phyloP scores from a whole-genome alignment of 108 stramenopile species.

The Skeletonema menzelii region DNA sequence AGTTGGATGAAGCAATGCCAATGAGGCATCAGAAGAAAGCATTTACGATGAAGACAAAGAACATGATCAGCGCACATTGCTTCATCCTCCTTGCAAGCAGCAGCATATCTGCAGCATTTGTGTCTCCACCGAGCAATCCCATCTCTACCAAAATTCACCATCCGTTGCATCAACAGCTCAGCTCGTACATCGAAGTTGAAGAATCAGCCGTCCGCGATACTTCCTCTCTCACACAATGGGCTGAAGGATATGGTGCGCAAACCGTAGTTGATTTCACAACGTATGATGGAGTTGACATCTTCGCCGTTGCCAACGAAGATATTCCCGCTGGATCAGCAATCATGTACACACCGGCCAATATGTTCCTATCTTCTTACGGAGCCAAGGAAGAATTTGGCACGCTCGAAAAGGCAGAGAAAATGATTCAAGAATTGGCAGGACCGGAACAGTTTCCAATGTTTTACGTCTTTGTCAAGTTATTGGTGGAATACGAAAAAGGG shows the following conservation, averaged over 20 bases:
- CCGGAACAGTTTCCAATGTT: slow-evolving; percentile 3
- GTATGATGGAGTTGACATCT: slow-evolving; percentile 18
- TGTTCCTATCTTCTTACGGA: neutral
- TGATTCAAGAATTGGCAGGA: neutral
- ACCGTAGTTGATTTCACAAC: neutral
- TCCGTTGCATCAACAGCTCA: neutral
- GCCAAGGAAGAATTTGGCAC: slow-evolving; percentile 1
- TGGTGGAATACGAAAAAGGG: slow-evolving; percentile 37
- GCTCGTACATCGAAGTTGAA: neutral
- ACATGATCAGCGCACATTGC: neutral
- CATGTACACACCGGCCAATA: neutral
- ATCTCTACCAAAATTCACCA: neutral
- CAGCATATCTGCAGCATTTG: neutral
- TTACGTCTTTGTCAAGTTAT: slow-evolving; percentile 21
- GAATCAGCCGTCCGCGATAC: neutral
- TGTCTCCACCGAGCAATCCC: neutral
- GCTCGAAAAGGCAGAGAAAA: neutral
- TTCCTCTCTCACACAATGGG: neutral
- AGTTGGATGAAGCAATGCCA: neutral
- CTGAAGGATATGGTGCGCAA: neutral
- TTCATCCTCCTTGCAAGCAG: neutral
- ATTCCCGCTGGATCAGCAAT: slow-evolving; percentile 35
- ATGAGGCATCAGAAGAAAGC: neutral
- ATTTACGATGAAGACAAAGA: neutral
- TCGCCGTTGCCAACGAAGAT: slow-evolving; percentile 38